A percentile compares a stretch with the other conserved stretches of the same genome.
These are phyloP conservation scores for Bathelium albidoporum DNA, from an alignment of 495 filamentous ascomycete genomes.

Conservation along the genomic window DNA sequence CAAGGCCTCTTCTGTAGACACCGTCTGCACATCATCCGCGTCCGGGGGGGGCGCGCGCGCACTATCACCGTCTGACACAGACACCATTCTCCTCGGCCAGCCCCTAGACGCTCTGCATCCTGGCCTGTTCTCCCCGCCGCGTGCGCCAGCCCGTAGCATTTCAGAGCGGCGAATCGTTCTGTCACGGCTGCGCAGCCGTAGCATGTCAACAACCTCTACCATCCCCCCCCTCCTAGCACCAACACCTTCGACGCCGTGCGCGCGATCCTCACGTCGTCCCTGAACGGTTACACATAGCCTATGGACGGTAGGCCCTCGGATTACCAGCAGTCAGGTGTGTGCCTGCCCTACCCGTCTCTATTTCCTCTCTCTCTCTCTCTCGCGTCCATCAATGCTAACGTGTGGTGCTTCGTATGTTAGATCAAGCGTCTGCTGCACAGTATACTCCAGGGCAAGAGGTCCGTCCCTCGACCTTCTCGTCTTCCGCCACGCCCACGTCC, in stretches of 20 bases:
- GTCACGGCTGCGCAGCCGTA: constrained; percentile 21
- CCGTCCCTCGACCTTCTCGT: constrained; percentile 58
- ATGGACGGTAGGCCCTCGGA: constrained; percentile 89
- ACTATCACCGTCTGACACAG: constrained; percentile 28
- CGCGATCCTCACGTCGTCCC: constrained; percentile 27
- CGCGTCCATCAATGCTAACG: too few relatives aligned
- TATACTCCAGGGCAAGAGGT: constrained; percentile 59
- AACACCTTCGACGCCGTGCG: constrained; percentile 18
- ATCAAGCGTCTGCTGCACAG: constrained; percentile 75
- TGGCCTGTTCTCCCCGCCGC: constrained; percentile 15
- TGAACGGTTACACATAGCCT: constrained; percentile 37
- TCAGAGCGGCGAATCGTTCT: constrained; percentile 18
- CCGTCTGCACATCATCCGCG: constrained; percentile 33
- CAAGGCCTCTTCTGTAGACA: constrained; percentile 15
- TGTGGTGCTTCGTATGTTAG: too few relatives aligned
- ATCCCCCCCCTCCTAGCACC: constrained; percentile 20
- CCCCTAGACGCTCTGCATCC: constrained; percentile 20
- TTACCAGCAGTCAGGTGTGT: constrained; percentile 98
- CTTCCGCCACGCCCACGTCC: constrained; percentile 74
- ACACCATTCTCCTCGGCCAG: constrained; percentile 21
- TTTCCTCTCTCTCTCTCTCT: constrained; percentile 65
- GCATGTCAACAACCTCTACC: constrained; percentile 32
- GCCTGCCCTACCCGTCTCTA: constrained; percentile 59
- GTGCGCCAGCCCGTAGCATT: constrained; percentile 13
- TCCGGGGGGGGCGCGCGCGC: constrained; percentile 26